phyloP scores from a whole-genome alignment of 139 green algal genomes.

The Chlamydomonas applanata region DNA sequence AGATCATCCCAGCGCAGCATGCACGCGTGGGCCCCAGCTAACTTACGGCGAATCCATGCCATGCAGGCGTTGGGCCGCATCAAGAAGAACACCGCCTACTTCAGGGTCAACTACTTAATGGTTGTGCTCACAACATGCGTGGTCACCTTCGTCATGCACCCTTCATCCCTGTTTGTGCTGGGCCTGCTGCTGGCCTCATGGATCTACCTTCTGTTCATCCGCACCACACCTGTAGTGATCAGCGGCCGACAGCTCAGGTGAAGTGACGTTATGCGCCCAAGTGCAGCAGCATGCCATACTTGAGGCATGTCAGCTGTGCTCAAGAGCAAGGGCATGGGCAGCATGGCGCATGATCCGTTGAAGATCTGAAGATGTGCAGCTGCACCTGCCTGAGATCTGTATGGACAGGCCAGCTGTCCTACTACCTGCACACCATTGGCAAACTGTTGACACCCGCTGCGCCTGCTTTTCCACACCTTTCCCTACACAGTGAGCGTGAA shows the following conservation, averaged over 20 bases:
- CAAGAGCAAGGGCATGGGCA: too few relatives aligned
- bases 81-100: slow-evolving; percentile 89
- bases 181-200: slow-evolving; percentile 65
- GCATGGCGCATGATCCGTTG: background rate
- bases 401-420: too few relatives aligned
- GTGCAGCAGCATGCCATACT: background rate
- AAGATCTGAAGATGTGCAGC: background rate
- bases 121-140: slow-evolving; percentile 61
- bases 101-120: slow-evolving; percentile 90
- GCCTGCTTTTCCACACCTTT: too few relatives aligned
- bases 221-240: slow-evolving; percentile 69
- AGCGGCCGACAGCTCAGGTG: slow-evolving; percentile 74
- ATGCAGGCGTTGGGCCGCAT: slow-evolving; percentile 70
- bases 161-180: slow-evolving; percentile 75
- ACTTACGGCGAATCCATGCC: background rate
- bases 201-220: slow-evolving; percentile 87
- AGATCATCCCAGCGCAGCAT: background rate
- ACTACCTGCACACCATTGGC: too few relatives aligned
- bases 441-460: too few relatives aligned
- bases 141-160: slow-evolving; percentile 70
- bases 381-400: too few relatives aligned
- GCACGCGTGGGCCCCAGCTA: background rate
- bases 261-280: background rate
- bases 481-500: slow-evolving; percentile 70
- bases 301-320: background rate